Percentiles rank a stretch among this genome's conserved stretches.
Conservation (phyloP, 2,329 filamentous ascomycete genomes). For the Colletotrichum sp. region DNA sequence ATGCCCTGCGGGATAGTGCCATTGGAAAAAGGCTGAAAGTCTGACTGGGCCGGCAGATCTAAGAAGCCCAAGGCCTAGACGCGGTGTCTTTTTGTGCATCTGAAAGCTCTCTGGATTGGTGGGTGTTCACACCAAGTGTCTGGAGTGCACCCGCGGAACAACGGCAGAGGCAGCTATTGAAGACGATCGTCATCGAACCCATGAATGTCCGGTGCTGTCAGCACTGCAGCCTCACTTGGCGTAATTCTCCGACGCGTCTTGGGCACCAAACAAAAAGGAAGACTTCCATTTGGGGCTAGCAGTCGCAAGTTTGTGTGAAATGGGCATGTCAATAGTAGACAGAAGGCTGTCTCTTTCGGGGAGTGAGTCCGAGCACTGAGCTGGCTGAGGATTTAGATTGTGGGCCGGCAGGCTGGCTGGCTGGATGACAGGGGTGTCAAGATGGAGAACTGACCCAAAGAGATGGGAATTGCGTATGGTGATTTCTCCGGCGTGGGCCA, state of each 20-base stretch:
- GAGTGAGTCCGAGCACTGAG: neutral
- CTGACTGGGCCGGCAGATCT: neutral
- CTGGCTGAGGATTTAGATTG: neutral
- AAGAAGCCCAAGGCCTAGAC: neutral
- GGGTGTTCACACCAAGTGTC: neutral
- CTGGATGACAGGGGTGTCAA: neutral
- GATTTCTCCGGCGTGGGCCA: neutral
- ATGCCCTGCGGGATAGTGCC: neutral
- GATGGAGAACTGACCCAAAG: neutral
- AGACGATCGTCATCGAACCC: neutral
- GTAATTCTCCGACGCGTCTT: slow-evolving; percentile 8
- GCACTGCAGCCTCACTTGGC: neutral
- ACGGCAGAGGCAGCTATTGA: neutral
- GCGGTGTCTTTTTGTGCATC: neutral
- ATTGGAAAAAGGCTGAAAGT: neutral
- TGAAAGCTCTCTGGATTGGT: neutral
- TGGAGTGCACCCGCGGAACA: neutral
- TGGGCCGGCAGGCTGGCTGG: neutral
- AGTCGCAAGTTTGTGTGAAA: neutral
- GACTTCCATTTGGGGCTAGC: neutral
- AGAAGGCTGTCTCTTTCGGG: neutral
- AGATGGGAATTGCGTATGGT: neutral
- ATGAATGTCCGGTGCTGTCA: neutral
- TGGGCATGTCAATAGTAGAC: neutral
- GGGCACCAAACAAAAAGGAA: neutral